A percentile compares a stretch with the other conserved stretches of the same genome.
These are phyloP conservation scores for Pontederia paniculata DNA, from an alignment of 176 grass and related monocot species.

Conservation along the genomic window DNA sequence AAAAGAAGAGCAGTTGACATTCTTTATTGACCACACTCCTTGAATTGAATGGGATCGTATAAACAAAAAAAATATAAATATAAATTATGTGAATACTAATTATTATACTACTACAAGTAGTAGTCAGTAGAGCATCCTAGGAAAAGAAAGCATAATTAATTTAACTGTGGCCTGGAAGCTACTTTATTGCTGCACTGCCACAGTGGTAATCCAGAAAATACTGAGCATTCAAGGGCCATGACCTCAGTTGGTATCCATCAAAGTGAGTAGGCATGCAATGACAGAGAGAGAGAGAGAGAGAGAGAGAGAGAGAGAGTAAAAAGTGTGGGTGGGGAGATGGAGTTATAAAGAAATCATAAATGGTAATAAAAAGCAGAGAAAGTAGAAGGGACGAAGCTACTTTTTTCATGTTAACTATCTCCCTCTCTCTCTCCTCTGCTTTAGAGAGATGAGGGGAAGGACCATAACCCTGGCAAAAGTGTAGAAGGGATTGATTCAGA, in stretches of 20 bases:
- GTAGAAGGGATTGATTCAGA: neutral
- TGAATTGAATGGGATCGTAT: too few relatives aligned
- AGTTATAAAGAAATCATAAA: conserved; percentile 25
- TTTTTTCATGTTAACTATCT: conserved; percentile 9
- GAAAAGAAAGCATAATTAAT: neutral
- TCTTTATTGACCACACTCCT: too few relatives aligned
- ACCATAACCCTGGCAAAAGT: neutral
- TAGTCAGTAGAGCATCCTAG: neutral
- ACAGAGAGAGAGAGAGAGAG: neutral
- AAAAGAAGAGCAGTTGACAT: too few relatives aligned
- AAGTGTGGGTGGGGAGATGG: conserved; percentile 6
- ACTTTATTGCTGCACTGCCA: too few relatives aligned
- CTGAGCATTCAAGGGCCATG: neutral
- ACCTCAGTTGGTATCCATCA: neutral
- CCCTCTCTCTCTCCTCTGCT: conserved; percentile 1
- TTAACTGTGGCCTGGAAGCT: too few relatives aligned
- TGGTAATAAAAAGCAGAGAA: conserved; percentile 39
- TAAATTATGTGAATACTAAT: too few relatives aligned
- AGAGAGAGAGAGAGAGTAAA: conserved; percentile 11
- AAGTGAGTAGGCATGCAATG: neutral
- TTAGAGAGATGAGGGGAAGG: conserved; percentile 4
- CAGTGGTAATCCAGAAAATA: neutral
- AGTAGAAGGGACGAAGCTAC: conserved; percentile 8
- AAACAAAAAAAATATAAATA: too few relatives aligned
- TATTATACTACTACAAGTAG: too few relatives aligned